Conservation (phyloP, 495 filamentous ascomycete species). For the Oidiodendron maius region DNA sequence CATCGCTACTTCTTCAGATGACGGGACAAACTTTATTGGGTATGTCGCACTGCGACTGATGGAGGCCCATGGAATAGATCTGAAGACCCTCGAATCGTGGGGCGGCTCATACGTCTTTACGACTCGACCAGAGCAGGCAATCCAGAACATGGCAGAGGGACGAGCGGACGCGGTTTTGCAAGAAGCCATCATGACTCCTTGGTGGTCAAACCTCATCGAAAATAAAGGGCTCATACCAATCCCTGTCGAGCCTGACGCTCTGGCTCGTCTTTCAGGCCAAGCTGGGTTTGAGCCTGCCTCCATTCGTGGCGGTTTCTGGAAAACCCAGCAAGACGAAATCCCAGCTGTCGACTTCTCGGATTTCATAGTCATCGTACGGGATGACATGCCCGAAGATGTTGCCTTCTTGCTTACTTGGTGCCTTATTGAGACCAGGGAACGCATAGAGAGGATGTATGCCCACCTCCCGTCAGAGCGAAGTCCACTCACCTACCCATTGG, state of each 20-base stretch:
- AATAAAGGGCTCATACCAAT: constrained; percentile 6
- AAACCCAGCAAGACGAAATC: constrained; percentile 6
- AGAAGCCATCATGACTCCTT: constrained; percentile 23
- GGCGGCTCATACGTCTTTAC: constrained; percentile 11
- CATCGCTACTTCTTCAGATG: no score
- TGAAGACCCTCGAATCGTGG: no score
- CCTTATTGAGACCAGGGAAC: constrained; percentile 11
- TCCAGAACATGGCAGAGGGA: constrained; percentile 10
- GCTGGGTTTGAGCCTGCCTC: not conserved
- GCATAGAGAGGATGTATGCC: constrained; percentile 15
- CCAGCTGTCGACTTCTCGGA: constrained; percentile 20
- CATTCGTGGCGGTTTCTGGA: constrained; percentile 12
- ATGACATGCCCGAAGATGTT: constrained; percentile 20
- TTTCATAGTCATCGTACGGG: constrained; percentile 18
- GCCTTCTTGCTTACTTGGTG: constrained; percentile 18
- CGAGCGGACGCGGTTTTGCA: constrained; percentile 17
- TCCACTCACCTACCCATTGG: constrained; percentile 17
- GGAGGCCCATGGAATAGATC: no score
- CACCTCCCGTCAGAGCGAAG: constrained; percentile 14
- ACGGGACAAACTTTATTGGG: no score
- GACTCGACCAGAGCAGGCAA: constrained; percentile 13
- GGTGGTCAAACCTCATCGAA: constrained; percentile 20
- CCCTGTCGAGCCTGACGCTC: constrained; percentile 8
- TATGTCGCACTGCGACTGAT: no score
- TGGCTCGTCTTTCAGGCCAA: no score